Evolutionary conservation across 768 basidiomycete species (phyloP), one percentile per base, ranked within the genome.

Genomic region (Boletus rex-veris): DNA sequence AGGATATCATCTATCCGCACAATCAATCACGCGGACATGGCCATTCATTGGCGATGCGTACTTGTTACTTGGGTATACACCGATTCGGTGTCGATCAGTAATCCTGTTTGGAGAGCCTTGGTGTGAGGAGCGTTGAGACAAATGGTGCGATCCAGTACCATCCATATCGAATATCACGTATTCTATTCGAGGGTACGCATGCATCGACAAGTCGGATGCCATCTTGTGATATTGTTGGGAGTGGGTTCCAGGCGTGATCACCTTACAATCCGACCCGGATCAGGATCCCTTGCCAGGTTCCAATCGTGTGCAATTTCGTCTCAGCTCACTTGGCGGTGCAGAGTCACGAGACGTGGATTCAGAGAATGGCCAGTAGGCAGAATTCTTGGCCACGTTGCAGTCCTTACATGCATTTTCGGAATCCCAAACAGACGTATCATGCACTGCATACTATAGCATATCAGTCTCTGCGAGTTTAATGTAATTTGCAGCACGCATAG

Each of bases 21-120:
- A 41, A 35, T 56, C 35, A 44, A 28, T 45, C 50, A 26, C 42
- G 39, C 26, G 18, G 38, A 8, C n/a, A 16, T 39, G 40, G 18
- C 3, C 16, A 2, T 35, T 16, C 1, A 19, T 19, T 18, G 30
- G 38, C 15, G 26, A 31, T 38, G 74, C 78, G 69, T 64, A 91
- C 89, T 91, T 39, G 88, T 90, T 19, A 89, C 88, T 61, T 82
- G 75, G 38, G 88, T 88, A 69, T 90, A 91, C 30, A 92, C 77
- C 48, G 73, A 74, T 64, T 92, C 90, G 5, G 88, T 85, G 68
- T 90, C 85, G 59, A 91, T 84, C 74, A 90, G 77, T 31, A 89
- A 69, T 39, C 88, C 86, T 88, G 63, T 59, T 24, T 35, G 39
- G 19, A 44, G 44, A 30, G 52, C 48, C 24, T 44, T 46, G 19